phyloP scores from a whole-genome alignment of 345 rosid species.

The Eucalyptus decipiens region DNA sequence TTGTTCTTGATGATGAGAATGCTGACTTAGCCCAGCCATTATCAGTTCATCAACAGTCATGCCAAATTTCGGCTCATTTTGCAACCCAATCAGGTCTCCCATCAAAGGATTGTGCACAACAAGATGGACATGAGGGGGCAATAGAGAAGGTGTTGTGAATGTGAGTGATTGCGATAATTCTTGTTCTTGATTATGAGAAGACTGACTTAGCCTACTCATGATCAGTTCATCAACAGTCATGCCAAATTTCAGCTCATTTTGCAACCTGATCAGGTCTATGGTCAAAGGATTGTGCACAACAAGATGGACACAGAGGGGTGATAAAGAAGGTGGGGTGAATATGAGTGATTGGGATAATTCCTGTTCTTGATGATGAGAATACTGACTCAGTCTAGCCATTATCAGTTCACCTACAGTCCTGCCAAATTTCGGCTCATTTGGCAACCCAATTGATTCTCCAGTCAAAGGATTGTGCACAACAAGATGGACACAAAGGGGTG shows the following conservation, averaged over 20 bases:
- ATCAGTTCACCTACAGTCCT: neutral
- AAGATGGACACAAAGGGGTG: no score
- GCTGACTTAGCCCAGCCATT: neutral
- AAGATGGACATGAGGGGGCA: neutral
- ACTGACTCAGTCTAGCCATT: neutral
- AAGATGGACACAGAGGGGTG: neutral
- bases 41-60: neutral
- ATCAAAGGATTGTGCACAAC: neutral
- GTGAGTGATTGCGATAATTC: neutral
- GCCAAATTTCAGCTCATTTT: neutral
- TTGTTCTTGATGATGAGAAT: neutral
- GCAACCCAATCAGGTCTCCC: neutral
- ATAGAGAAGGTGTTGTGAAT: neutral
- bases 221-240: neutral
- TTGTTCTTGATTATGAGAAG: neutral
- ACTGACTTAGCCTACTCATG: neutral
- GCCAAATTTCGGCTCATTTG: neutral
- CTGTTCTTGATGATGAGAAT: neutral
- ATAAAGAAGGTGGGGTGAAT: neutral
- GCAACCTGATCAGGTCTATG: neutral
- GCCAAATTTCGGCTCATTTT: neutral
- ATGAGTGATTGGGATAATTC: neutral
- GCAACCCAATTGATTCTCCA: neutral
- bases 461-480: no score
- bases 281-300: neutral